Percentiles rank a stretch among this genome's conserved stretches.
Evolutionary conservation across 768 basidiomycete species (phyloP).

Genomic region (Galerina sulciceps): DNA sequence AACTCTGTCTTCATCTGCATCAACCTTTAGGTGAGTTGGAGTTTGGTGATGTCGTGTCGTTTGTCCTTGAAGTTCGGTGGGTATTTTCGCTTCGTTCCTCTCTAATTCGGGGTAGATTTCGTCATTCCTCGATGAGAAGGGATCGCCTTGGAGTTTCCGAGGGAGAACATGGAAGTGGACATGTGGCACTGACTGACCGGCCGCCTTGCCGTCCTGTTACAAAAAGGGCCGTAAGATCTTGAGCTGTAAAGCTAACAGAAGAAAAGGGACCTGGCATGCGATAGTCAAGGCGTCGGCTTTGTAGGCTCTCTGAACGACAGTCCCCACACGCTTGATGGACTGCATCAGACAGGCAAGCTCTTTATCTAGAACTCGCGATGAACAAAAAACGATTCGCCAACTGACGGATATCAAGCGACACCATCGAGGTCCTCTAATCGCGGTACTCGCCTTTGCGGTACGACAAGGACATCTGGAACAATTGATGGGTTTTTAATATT

Average conservation of each 20-base stretch:
- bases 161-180: conserved; percentile 97
- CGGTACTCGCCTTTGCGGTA: conserved; percentile 58
- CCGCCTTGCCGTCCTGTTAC: conserved; percentile 80
- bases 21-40: conserved; percentile 52
- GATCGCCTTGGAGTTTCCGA: conserved; percentile 70
- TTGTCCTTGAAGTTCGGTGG: conserved; percentile 37
- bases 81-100: conserved; percentile 55
- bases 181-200: conserved; percentile 83
- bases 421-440: conserved; percentile 61
- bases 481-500: not conserved
- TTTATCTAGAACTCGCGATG: conserved; percentile 33
- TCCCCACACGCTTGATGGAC: conserved; percentile 79
- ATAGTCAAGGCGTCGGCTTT: conserved; percentile 84
- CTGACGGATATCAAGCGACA: conserved; percentile 14
- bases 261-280: conserved; percentile 74
- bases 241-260: not conserved
- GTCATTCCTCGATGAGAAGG: conserved; percentile 66
- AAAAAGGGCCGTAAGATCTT: not conserved
- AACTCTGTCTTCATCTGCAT: conserved; percentile 70
- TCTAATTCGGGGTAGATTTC: conserved; percentile 84
- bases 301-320: conserved; percentile 81
- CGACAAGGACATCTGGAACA: conserved; percentile 61
- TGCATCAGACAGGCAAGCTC: conserved; percentile 84
- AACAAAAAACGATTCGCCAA: not conserved
- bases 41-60: conserved; percentile 20